Base-by-base conservation (phyloP, 2,329 filamentous ascomycete genomes). In the Grosmannia serpens region DNA sequence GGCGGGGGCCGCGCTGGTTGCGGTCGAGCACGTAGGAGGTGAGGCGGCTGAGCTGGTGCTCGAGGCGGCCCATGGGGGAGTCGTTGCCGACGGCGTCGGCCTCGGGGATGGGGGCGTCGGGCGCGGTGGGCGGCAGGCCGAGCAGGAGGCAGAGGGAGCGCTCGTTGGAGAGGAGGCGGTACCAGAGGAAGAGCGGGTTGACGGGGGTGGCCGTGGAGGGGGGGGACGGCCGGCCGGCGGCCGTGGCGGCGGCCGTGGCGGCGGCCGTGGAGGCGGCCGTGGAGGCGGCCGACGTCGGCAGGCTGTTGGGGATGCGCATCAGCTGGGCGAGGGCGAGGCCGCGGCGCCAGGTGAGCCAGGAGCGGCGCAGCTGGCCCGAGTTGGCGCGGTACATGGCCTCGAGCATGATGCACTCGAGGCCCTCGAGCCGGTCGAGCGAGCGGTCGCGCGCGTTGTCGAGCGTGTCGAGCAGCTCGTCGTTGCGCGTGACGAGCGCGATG, bases 381-480 rank as follows among this genome's bases (percentile, higher is more conserved):
- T 79, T 79, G 31, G 73, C 74, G 8, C 75, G 68, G 62, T 74
- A 77, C 26, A 78, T 67, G 15, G 70, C 70, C 61, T 80, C 74
- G 0, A 81, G 68, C 62, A 80, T 70, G n/a, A 82, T 62, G 56
- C 75, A 78, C 59, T 80, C 75, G 7, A 81, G 64, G 0, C 77
- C 77, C 56, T 80, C 77, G 3, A 79, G 56, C 0, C 73, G 75
- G 27, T 66, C 68, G 0, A 75, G 63, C 0, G 41, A 44, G 41
- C 41, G 1, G 20, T 44, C 20, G 17, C 20, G 17, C 4, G 41
- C 4, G 20, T 9, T n/a, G 57, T 80, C 77, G 3, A 79, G 56
- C 0, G 73, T 75, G 27, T 66, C 68, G 0, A 76, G 63, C 0
- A 82, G 64, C 2, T 75, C 73, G 55, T 80, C 75, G 29, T 80